A percentile compares a stretch with the other conserved stretches of the same genome.
phyloP scores from a whole-genome alignment of 1,139 yeast genomes.

The Arxiozyma slooffiae region DNA sequence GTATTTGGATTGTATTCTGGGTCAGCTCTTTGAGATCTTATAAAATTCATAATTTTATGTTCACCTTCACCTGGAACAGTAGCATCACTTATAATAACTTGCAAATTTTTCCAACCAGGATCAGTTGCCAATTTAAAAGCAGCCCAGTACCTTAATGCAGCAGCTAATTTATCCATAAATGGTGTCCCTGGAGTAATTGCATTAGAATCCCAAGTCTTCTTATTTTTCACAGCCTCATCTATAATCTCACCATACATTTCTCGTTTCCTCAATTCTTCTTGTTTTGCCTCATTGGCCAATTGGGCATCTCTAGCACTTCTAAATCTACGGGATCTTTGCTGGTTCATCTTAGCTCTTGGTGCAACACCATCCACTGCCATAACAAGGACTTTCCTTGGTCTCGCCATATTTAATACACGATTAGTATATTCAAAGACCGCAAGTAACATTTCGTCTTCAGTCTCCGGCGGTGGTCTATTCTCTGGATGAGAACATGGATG shows the following conservation, averaged over 20 bases:
- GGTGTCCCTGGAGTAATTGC: conserved; percentile 99
- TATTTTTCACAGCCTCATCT: conserved; percentile 47
- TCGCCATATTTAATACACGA: conserved; percentile 80
- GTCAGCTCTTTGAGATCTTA: conserved; percentile 76
- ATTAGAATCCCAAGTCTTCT: conserved; percentile 69
- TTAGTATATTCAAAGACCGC: conserved; percentile 87
- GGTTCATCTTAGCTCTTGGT: conserved; percentile 98
- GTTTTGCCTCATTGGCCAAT: conserved; percentile 52
- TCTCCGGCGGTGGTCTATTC: conserved; percentile 84
- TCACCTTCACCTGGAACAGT: conserved; percentile 99
- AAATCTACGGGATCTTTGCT: conserved; percentile 91
- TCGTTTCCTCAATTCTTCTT: conserved; percentile 42
- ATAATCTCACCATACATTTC: conserved; percentile 50
- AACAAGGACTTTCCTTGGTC: conserved; percentile 84
- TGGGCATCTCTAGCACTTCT: conserved; percentile 91
- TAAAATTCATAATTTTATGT: conserved; percentile 92
- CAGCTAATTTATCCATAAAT: conserved; percentile 83
- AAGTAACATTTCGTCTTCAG: conserved; percentile 89
- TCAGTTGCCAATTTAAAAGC: conserved; percentile 79
- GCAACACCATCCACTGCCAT: conserved; percentile 99
- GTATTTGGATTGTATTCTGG: conserved; percentile 83
- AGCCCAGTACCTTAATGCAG: conserved; percentile 78
- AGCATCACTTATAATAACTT: conserved; percentile 84
- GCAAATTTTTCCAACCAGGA: conserved; percentile 81
- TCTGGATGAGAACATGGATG: conserved; percentile 98